Percentiles rank a stretch among this genome's conserved stretches.
Evolutionary conservation across 192 early-diverging fungal genomes (phyloP).

Genomic region (Endogone sp.): DNA sequence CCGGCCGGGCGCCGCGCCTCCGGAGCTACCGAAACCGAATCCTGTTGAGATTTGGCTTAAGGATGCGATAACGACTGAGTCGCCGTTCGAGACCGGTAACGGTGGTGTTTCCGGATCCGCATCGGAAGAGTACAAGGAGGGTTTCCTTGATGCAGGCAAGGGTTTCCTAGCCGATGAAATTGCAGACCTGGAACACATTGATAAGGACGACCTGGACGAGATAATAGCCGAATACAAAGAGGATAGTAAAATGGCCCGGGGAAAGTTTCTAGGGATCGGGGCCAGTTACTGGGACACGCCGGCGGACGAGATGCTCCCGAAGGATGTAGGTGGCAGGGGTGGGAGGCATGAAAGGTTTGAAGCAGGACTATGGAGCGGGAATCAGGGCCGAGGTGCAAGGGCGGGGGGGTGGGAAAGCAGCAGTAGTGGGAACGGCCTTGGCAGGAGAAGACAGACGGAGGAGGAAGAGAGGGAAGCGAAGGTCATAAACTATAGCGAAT

Average conservation of each 20-base stretch:
- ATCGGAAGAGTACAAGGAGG: constrained; percentile 12
- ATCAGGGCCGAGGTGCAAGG: background rate
- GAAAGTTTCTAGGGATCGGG: constrained; percentile 3
- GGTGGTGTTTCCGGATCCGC: background rate
- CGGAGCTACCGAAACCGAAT: constrained; percentile 1
- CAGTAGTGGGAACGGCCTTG: constrained; percentile 6
- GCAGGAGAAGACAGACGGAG: background rate
- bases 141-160: constrained; percentile 25
- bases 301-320: background rate
- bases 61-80: constrained; percentile 20
- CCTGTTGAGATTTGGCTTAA: constrained; percentile 28
- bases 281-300: constrained; percentile 3
- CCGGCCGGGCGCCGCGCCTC: constrained; percentile 5
- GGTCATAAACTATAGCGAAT: constrained; percentile 10
- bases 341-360: background rate
- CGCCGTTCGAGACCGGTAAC: background rate
- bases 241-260: constrained; percentile 12
- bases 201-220: constrained; percentile 43
- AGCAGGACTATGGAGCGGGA: background rate
- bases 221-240: constrained; percentile 27
- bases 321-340: background rate
- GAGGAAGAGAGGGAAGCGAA: background rate
- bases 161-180: constrained; percentile 35
- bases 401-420: constrained; percentile 17
- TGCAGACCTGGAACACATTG: constrained; percentile 39